Conservation (phyloP, 495 filamentous ascomycete species). For the Oleoguttula mirabilis region DNA sequence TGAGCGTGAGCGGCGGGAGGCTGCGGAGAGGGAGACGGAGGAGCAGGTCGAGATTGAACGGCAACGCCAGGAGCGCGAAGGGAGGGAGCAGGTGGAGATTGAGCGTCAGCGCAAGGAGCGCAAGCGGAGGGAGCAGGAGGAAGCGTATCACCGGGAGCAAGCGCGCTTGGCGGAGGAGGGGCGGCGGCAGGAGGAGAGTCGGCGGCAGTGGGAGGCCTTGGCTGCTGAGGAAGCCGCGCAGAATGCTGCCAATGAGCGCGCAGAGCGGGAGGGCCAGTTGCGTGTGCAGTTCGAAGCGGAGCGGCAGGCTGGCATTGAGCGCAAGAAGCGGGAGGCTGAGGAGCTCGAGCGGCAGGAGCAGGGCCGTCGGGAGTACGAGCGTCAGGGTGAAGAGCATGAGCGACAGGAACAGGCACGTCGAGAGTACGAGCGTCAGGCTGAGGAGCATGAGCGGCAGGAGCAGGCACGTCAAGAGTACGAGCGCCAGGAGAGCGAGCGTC, state of each 20-base stretch:
- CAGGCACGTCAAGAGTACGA: conserved; percentile 12
- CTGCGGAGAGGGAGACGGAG: conserved; percentile 1
- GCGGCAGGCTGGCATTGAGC: conserved; percentile 17
- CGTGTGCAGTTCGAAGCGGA: conserved; percentile 9
- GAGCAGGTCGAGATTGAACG: conserved; percentile 1
- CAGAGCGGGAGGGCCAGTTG: neutral
- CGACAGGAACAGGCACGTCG: conserved; percentile 4
- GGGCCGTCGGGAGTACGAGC: conserved; percentile 9
- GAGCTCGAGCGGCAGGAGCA: conserved; percentile 7
- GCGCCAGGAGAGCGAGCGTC: neutral
- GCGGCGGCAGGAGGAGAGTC: conserved; percentile 8
- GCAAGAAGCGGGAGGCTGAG: conserved; percentile 15
- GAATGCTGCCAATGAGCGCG: neutral
- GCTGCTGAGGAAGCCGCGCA: conserved; percentile 8
- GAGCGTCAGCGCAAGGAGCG: conserved; percentile 16
- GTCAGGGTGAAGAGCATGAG: neutral
- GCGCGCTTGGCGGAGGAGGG: conserved; percentile 7
- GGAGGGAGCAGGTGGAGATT: neutral
- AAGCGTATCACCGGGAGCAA: conserved; percentile 14
- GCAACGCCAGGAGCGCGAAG: conserved; percentile 11
- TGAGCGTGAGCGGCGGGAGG: conserved; percentile 3
- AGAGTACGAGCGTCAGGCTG: conserved; percentile 3
- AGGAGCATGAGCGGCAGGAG: neutral
- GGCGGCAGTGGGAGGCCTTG: conserved; percentile 14
- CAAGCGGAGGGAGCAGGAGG: conserved; percentile 7